Evolutionary conservation across 2,329 filamentous ascomycete genomes (phyloP), one percentile per base, ranked within the genome.

Genomic region (Talaromyces sp.): DNA sequence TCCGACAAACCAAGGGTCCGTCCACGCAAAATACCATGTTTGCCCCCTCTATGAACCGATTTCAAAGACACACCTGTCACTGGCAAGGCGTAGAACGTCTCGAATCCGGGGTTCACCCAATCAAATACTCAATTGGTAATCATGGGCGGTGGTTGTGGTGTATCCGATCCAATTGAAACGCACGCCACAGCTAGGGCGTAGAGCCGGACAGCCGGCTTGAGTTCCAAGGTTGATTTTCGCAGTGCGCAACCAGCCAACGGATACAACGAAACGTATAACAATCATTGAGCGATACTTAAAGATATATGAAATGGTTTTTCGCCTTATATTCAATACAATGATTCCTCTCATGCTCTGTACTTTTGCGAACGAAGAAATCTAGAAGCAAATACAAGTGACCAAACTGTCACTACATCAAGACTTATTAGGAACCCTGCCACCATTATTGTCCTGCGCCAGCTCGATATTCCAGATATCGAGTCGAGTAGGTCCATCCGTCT

Each of bases 401-500:
- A 39, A 37, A 37, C 11, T 22, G n/a, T 33, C 31, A 22, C 33
- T 11, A 14, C 31, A 31, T 54, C 33, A 56, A 39, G 52, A 31
- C 27, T 7, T 31, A 31, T 5, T 31, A 31, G 27, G 7, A 31
- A 31, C 6, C 60, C n/a, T 62, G 13, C n/a, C 60, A 45, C 27
- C 52, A 8, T 65, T 59, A 60, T 70, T 71, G n/a, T 75, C 73
- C 14, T 71, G 67, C 61, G 71, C 70, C n/a, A 70, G 64, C 33
- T 71, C 68, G 19, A 79, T 73, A 57, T 76, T 73, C 79, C 79
- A 81, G 59, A 81, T 72, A 16, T 72, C 75, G 49, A 80, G 64
- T 19, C 71, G 75, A 66, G 76, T 77, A 19, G 56, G 41, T 27
- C 76, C 76, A 62, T 73, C 72, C 22, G 71, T 65, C 9, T 73